A percentile compares a stretch with the other conserved stretches of the same genome.
Evolutionary conservation across 208 protist species (phyloP).

Genomic region (Trypanosoma vivax): DNA sequence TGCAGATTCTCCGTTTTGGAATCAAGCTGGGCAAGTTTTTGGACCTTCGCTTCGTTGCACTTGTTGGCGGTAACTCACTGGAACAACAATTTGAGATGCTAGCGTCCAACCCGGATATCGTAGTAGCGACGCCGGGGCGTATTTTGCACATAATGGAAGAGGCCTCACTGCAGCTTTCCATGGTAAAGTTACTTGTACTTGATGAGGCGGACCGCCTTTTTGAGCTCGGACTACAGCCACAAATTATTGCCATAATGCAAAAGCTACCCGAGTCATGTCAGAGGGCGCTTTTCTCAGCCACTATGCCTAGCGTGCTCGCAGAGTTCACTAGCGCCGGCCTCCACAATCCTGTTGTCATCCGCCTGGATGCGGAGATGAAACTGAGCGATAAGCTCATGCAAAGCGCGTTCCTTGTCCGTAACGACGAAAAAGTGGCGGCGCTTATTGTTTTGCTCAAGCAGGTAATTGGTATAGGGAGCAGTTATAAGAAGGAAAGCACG

Average conservation of each 20-base stretch:
- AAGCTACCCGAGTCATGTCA: conserved; percentile 92
- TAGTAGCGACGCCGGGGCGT: conserved; percentile 99
- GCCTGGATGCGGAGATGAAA: conserved; percentile 96
- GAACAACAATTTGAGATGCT: conserved; percentile 97
- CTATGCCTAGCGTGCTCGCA: conserved; percentile 95
- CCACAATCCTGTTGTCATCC: conserved; percentile 94
- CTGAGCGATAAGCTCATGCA: conserved; percentile 93
- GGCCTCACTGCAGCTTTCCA: conserved; percentile 86
- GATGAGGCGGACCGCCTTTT: conserved; percentile 99
- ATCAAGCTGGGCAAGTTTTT: conserved; percentile 93
- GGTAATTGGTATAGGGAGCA: conserved; percentile 60
- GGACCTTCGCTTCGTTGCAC: conserved; percentile 87
- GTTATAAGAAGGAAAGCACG: conserved; percentile 6
- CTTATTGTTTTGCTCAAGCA: conserved; percentile 92
- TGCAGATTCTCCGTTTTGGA: conserved; percentile 96
- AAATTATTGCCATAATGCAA: conserved; percentile 95
- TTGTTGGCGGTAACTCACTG: conserved; percentile 97
- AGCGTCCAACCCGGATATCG: conserved; percentile 96
- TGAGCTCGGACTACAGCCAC: conserved; percentile 95
- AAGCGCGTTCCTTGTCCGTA: conserved; percentile 90
- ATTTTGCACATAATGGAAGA: conserved; percentile 96
- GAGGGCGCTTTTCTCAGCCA: conserved; percentile 97
- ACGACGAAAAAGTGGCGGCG: conserved; percentile 93
- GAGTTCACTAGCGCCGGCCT: conserved; percentile 97
- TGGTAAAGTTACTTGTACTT: conserved; percentile 95